These are phyloP conservation scores for Aspergillus sclerotiicarbonarius DNA, from an alignment of 495 filamentous ascomycete genomes.

Conservation along the genomic window DNA sequence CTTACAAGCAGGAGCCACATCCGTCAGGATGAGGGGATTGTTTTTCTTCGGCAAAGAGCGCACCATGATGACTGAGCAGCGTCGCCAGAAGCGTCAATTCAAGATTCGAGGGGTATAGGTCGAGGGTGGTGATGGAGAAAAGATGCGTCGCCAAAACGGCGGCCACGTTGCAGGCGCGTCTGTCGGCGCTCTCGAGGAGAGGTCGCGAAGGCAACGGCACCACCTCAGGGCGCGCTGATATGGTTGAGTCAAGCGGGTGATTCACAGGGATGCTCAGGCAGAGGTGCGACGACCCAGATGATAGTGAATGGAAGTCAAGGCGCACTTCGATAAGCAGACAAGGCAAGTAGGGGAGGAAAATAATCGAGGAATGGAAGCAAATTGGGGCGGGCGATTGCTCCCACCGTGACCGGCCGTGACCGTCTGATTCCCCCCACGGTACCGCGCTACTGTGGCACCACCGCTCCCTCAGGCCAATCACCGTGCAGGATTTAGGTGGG, in stretches of 20 bases:
- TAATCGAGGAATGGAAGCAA: constrained; percentile 12
- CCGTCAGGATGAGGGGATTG: constrained; percentile 76
- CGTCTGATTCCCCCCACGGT: constrained; percentile 11
- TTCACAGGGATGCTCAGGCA: neutral
- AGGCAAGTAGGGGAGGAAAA: constrained; percentile 21
- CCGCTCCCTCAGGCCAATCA: constrained; percentile 7
- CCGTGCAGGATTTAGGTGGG: neutral
- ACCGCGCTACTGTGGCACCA: constrained; percentile 10
- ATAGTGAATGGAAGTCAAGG: constrained; percentile 3
- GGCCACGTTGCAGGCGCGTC: constrained; percentile 54
- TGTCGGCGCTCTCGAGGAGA: constrained; percentile 17
- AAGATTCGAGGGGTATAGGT: constrained; percentile 8
- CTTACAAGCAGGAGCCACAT: constrained; percentile 64
- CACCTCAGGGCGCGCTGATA: constrained; percentile 8
- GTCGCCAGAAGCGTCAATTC: constrained; percentile 4
- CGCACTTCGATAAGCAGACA: constrained; percentile 2
- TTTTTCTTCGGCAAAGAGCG: constrained; percentile 64
- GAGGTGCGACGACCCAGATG: constrained; percentile 1
- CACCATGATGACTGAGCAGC: constrained; percentile 50
- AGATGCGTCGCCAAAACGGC: constrained; percentile 35
- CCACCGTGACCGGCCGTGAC: constrained; percentile 5
- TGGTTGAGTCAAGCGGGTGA: neutral
- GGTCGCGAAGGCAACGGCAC: constrained; percentile 21
- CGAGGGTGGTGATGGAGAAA: constrained; percentile 10
- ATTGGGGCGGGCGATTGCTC: constrained; percentile 14